A percentile compares a stretch with the other conserved stretches of the same genome.
Evolutionary conservation across 805 yeast genomes (phyloP).

Genomic region (Ogataea sp.): DNA sequence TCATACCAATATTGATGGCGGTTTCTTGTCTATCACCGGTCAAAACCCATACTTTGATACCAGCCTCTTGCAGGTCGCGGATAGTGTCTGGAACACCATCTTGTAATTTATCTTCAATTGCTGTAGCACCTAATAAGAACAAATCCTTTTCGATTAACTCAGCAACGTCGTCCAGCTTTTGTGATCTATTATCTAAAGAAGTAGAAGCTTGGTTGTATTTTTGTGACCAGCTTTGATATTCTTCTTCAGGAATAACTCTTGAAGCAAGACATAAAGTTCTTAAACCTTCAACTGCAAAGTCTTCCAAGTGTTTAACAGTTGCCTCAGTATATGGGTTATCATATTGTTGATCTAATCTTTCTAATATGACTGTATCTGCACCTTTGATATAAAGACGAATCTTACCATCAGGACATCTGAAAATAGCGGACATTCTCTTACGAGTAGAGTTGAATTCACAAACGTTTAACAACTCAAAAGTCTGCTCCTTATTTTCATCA

Average conservation of each 20-base stretch:
- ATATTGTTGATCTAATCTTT: conserved; percentile 62
- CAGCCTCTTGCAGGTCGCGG: conserved; percentile 90
- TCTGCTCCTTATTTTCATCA: conserved; percentile 38
- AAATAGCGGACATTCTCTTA: conserved; percentile 94
- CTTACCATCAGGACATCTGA: conserved; percentile 89
- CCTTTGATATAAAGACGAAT: conserved; percentile 90
- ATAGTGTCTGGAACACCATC: conserved; percentile 99
- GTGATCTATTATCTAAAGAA: conserved; percentile 64
- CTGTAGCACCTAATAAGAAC: conserved; percentile 89
- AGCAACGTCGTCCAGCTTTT: conserved; percentile 79
- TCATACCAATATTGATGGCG: conserved; percentile 97
- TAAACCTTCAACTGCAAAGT: conserved; percentile 92
- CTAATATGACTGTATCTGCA: conserved; percentile 93
- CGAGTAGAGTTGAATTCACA: conserved; percentile 97
- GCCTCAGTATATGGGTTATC: conserved; percentile 75
- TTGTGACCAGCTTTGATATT: conserved; percentile 63
- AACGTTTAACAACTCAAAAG: conserved; percentile 76
- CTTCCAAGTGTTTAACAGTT: conserved; percentile 83
- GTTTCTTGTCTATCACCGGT: conserved; percentile 99
- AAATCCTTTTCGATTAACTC: conserved; percentile 77
- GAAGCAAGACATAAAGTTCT: conserved; percentile 91
- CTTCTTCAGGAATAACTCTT: conserved; percentile 70
- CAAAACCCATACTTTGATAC: conserved; percentile 93
- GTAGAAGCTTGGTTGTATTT: conserved; percentile 76
- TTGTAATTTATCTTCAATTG: conserved; percentile 95